A percentile compares a stretch with the other conserved stretches of the same genome.
phyloP scores from a whole-genome alignment of 306 rosid genomes.

The Amphicarpaea edgeworthii region DNA sequence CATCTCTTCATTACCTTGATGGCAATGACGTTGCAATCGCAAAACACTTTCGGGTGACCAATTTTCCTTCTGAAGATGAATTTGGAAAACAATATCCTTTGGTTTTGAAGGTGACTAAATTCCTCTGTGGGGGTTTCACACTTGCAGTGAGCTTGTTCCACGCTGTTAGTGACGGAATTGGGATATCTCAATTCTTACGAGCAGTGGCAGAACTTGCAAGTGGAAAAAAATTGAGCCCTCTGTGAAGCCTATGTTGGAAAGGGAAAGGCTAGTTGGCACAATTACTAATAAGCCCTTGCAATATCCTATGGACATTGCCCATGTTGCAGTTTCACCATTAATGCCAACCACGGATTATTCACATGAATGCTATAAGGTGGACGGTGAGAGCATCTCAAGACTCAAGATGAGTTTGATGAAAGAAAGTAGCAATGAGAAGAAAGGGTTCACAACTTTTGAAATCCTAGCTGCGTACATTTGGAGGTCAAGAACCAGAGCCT shows the following conservation, averaged over 20 bases:
- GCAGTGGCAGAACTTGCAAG: constrained; percentile 51
- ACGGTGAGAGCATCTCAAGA: not conserved
- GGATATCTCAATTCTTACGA: constrained; percentile 45
- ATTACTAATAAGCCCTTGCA: constrained; percentile 12
- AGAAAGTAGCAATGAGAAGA: not conserved
- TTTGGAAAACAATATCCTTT: constrained; percentile 35
- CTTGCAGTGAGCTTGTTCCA: constrained; percentile 46
- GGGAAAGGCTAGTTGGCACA: constrained; percentile 47
- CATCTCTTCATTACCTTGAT: constrained; percentile 49
- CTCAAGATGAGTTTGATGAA: not conserved
- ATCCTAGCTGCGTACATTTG: not conserved
- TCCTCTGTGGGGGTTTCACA: constrained; percentile 55
- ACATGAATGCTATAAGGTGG: constrained; percentile 24
- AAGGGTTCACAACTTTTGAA: constrained; percentile 6
- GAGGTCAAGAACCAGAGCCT: constrained; percentile 18
- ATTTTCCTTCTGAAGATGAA: constrained; percentile 37
- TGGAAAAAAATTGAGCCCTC: constrained; percentile 48
- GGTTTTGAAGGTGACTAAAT: constrained; percentile 47
- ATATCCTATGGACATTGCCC: too few relatives aligned
- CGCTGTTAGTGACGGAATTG: constrained; percentile 48
- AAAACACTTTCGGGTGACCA: constrained; percentile 15
- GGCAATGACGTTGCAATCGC: constrained; percentile 30
- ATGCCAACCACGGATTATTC: too few relatives aligned
- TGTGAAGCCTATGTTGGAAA: constrained; percentile 58
- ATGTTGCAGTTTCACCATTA: too few relatives aligned